A percentile compares a stretch with the other conserved stretches of the same genome.
These are phyloP conservation scores for Pythium vanterpoolii DNA, from an alignment of 352 stramenopile species.

Conservation along the genomic window DNA sequence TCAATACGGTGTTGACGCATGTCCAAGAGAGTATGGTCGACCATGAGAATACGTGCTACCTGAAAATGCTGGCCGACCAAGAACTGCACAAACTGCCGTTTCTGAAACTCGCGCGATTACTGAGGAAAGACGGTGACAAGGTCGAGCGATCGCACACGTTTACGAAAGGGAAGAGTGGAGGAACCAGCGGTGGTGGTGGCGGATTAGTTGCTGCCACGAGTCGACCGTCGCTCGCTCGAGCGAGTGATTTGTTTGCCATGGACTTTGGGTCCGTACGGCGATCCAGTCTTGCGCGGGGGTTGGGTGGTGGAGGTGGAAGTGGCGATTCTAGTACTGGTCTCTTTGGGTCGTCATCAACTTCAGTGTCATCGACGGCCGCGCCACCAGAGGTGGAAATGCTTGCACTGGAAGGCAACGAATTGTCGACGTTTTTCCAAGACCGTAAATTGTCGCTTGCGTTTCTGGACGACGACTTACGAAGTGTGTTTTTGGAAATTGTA, in stretches of 20 bases:
- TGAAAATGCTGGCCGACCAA: constrained; percentile 64
- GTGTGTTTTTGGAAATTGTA: constrained; percentile 53
- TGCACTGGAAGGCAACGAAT: constrained; percentile 32
- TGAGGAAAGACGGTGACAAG: constrained; percentile 31
- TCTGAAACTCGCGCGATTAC: constrained; percentile 44
- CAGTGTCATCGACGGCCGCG: neutral
- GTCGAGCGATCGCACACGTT: constrained; percentile 19
- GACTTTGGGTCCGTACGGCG: constrained; percentile 40
- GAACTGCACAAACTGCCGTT: constrained; percentile 47
- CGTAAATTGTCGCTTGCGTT: constrained; percentile 57
- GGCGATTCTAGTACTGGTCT: neutral
- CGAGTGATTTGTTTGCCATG: constrained; percentile 73
- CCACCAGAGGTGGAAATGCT: constrained; percentile 14
- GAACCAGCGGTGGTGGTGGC: neutral
- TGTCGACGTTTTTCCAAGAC: constrained; percentile 51
- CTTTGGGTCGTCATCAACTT: constrained; percentile 6
- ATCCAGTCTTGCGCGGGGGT: constrained; percentile 29
- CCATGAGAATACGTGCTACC: constrained; percentile 75
- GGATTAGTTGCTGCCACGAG: constrained; percentile 5
- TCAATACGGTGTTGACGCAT: constrained; percentile 53
- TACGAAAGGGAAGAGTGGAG: constrained; percentile 18
- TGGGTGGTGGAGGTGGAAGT: constrained; percentile 1
- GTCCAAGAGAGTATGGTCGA: constrained; percentile 53
- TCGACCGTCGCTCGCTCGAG: constrained; percentile 35
- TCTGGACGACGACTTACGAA: constrained; percentile 31